phyloP scores from a whole-genome alignment of 2,329 filamentous ascomycete species.

The Penicillium sclerotiorum region DNA sequence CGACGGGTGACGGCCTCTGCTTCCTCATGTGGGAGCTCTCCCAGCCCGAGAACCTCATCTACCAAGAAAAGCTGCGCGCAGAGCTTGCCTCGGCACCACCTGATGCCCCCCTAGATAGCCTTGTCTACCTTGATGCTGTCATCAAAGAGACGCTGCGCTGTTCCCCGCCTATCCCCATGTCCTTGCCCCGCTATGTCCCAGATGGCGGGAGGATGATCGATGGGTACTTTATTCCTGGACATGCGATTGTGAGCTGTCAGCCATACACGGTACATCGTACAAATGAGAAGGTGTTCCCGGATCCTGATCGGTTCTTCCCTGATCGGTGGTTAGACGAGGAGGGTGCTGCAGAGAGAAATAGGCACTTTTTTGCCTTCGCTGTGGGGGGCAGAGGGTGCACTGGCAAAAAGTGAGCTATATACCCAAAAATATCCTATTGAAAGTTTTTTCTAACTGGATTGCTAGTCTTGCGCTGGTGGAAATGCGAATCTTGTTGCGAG shows the following conservation, averaged over 20 bases:
- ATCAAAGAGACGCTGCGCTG: slow-evolving; percentile 64
- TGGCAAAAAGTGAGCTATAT: slow-evolving; percentile 56
- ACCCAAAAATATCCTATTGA: background rate
- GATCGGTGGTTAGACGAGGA: slow-evolving; percentile 42
- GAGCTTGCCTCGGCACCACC: slow-evolving; percentile 54
- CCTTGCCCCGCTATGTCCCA: slow-evolving; percentile 50
- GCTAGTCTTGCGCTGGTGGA: slow-evolving; percentile 63
- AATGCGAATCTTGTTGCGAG: slow-evolving; percentile 68
- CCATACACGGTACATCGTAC: slow-evolving; percentile 42
- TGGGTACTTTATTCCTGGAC: slow-evolving; percentile 35
- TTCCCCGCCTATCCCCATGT: slow-evolving; percentile 56
- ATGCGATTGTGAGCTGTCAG: slow-evolving; percentile 43
- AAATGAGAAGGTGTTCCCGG: slow-evolving; percentile 32
- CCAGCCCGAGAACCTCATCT: slow-evolving; percentile 54
- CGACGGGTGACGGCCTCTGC: slow-evolving; percentile 69
- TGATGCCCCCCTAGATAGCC: slow-evolving; percentile 36
- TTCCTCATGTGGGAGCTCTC: slow-evolving; percentile 74
- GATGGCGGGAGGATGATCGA: slow-evolving; percentile 45
- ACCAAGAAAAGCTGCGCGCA: slow-evolving; percentile 56
- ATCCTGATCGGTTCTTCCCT: slow-evolving; percentile 33
- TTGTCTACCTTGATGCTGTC: slow-evolving; percentile 65
- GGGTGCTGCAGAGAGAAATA: slow-evolving; percentile 45
- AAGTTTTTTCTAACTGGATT: background rate
- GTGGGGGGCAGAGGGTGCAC: slow-evolving; percentile 65
- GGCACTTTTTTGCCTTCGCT: slow-evolving; percentile 67